Evolutionary conservation across 2,329 filamentous ascomycete genomes (phyloP), one percentile per base, ranked within the genome.

Genomic region (Magnaporthales sp.): DNA sequence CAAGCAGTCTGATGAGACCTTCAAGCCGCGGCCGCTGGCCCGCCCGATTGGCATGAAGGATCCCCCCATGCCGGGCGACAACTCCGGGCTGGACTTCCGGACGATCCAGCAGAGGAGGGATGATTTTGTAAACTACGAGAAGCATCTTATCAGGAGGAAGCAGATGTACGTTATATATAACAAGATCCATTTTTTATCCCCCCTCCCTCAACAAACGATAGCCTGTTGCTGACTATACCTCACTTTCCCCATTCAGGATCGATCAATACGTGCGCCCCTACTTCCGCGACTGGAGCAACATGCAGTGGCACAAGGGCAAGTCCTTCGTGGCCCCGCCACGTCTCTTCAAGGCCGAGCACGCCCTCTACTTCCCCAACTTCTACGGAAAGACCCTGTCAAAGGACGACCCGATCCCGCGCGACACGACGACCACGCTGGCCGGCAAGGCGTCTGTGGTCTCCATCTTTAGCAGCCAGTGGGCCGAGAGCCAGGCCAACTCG

Each of bases 351-450:
- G 84, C 84, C 70, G 91, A 96, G 54, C 84, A 88, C 65, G 90
- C 94, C 5, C 85, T 97, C 70, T 98, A 91, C 82, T 97, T 99
- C 80, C 95, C 95, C 62, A 99, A 99, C 79, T 82, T 99, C 67
- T 86, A 85, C 75, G 95, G 95, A 62, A 82, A 86, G 71, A 97
- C 93, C 1, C 83, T 97, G 31, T 79, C 85, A 66, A 87, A 86
- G 71, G 79, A 79, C 64, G 79, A 79, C 73, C 80, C 78, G 75
- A 75, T 69, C 70, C 68, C 71, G 69, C 80, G 77, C 67, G 87
- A 96, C 78, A 97, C 93, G 1, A 97, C 93, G 8, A 84, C 88
- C 0, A 77, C 89, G 3, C 83, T 98, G 67, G 79, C 83, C 63
- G 91, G 91, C 67, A 91, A 87, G 74, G 84, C 95, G 22, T 90